Evolutionary conservation across 768 basidiomycete species (phyloP).

Genomic region (Lentinula boryana): DNA sequence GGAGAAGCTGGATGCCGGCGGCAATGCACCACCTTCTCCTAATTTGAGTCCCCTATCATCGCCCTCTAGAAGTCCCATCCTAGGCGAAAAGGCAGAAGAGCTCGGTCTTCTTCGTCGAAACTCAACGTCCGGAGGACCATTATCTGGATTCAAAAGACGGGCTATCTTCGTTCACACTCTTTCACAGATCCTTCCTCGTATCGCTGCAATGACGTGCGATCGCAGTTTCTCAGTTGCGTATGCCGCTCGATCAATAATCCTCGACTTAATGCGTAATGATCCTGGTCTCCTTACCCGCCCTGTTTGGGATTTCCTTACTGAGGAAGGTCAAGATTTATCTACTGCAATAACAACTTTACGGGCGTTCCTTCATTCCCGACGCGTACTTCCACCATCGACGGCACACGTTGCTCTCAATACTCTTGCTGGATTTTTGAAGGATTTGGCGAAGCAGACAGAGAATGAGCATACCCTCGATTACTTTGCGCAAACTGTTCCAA

Average conservation of each 20-base stretch:
- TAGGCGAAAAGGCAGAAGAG: constrained; percentile 20
- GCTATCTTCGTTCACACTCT: constrained; percentile 64
- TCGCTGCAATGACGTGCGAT: constrained; percentile 51
- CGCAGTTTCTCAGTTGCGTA: constrained; percentile 46
- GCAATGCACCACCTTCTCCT: constrained; percentile 23
- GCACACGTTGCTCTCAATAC: constrained; percentile 67
- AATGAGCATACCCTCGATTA: constrained; percentile 37
- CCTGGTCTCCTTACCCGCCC: constrained; percentile 61
- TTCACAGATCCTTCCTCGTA: constrained; percentile 43
- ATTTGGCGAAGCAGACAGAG: constrained; percentile 37
- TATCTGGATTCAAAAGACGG: constrained; percentile 46
- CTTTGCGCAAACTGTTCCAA: constrained; percentile 49
- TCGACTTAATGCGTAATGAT: constrained; percentile 73
- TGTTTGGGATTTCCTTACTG: constrained; percentile 52
- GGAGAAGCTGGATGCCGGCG: constrained; percentile 37
- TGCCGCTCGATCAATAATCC: constrained; percentile 47
- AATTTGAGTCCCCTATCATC: constrained; percentile 25
- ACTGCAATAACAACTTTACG: constrained; percentile 47
- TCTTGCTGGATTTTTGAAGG: constrained; percentile 62
- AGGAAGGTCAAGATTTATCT: constrained; percentile 39
- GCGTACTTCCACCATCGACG: constrained; percentile 55
- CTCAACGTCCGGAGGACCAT: constrained; percentile 44
- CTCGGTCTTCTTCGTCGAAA: constrained; percentile 45
- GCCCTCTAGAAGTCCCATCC: constrained; percentile 20
- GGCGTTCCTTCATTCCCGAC: constrained; percentile 49